A percentile compares a stretch with the other conserved stretches of the same genome.
Conservation (phyloP, 2,329 filamentous ascomycete species). For the Calonectria hongkongensis region DNA sequence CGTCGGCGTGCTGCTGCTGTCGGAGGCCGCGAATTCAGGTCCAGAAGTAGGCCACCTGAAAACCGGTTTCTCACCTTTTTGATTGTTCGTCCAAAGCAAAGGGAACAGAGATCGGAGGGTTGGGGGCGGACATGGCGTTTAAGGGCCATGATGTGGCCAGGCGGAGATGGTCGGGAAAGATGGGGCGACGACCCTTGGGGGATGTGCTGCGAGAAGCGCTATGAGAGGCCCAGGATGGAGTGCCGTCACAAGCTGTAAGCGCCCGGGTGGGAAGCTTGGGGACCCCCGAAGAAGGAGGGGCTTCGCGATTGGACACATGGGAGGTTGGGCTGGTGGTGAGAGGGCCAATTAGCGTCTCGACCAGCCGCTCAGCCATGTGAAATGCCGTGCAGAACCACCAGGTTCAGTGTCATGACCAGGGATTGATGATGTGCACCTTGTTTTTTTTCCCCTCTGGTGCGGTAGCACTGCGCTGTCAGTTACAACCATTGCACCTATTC, state of each 20-base stretch:
- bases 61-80: slow-evolving; percentile 30
- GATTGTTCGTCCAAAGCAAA: slow-evolving; percentile 33
- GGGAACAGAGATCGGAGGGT: slow-evolving; percentile 38
- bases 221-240: slow-evolving; percentile 40
- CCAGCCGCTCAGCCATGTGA: slow-evolving; percentile 47
- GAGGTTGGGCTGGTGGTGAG: slow-evolving; percentile 42
- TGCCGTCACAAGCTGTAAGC: slow-evolving; percentile 56
- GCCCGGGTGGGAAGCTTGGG: slow-evolving; percentile 55
- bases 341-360: slow-evolving; percentile 51
- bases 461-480: background rate
- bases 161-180: slow-evolving; percentile 32
- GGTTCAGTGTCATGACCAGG: slow-evolving; percentile 34
- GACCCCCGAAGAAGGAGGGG: slow-evolving; percentile 42
- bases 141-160: slow-evolving; percentile 51
- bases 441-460: slow-evolving; percentile 21
- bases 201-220: slow-evolving; percentile 37
- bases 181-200: slow-evolving; percentile 36
- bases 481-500: background rate
- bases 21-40: slow-evolving; percentile 28
- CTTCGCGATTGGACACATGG: slow-evolving; percentile 53
- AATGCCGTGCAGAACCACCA: slow-evolving; percentile 43
- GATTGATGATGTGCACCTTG: slow-evolving; percentile 22
- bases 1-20: slow-evolving; percentile 16
- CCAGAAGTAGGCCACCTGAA: slow-evolving; percentile 42
- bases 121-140: slow-evolving; percentile 54